A percentile compares a stretch with the other conserved stretches of the same genome.
Conservation (phyloP, 148 eudicot genomes). For the Amaranthus cruentus region DNA sequence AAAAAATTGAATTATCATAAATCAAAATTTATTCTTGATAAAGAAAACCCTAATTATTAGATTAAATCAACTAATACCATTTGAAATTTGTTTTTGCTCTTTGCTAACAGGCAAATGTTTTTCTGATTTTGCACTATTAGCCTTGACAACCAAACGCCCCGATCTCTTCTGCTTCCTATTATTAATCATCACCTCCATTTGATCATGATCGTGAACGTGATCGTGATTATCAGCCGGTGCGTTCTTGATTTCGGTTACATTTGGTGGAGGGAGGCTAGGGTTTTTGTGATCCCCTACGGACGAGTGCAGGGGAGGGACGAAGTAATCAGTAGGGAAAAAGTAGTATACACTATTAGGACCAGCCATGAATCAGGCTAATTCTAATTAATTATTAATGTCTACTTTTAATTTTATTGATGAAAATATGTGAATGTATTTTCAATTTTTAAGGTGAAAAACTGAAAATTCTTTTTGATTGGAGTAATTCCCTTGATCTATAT, state of each 20-base stretch:
- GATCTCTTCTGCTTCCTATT: too few relatives aligned
- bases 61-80: too few relatives aligned
- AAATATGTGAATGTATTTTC: not conserved
- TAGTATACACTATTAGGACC: slow-evolving; percentile 14
- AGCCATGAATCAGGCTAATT: slow-evolving; percentile 7
- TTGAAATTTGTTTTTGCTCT: not conserved
- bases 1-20: too few relatives aligned
- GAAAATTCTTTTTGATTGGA: too few relatives aligned
- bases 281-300: not conserved
- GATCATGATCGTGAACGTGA: not conserved
- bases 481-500: too few relatives aligned
- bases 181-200: slow-evolving; percentile 2
- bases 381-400: too few relatives aligned
- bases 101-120: not conserved
- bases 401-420: not conserved
- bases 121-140: not conserved
- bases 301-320: slow-evolving; percentile 19
- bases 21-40: too few relatives aligned
- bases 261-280: not conserved
- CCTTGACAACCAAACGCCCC: not conserved
- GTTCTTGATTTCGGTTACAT: not conserved
- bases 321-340: slow-evolving; percentile 23
- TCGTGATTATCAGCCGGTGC: not conserved
- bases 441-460: not conserved
- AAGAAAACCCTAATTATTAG: too few relatives aligned